Evolutionary conservation across 2,329 filamentous ascomycete species (phyloP).

Genomic region (Trichoderma simmonsii): DNA sequence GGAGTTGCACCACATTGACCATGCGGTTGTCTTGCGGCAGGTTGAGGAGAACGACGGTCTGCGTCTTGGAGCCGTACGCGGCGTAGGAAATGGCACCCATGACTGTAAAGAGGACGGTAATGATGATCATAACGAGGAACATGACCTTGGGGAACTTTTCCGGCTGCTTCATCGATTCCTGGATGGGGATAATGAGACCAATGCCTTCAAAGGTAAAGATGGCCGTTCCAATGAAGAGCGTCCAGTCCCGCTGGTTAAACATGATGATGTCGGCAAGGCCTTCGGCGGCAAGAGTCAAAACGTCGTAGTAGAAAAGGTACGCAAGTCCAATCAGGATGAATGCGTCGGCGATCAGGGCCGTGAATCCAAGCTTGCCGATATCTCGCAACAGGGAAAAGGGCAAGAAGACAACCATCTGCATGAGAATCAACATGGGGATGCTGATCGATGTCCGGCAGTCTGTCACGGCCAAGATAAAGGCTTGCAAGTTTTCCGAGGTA

Average conservation of each 20-base stretch:
- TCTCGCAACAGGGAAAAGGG: conserved; percentile 92
- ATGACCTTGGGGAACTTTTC: conserved; percentile 88
- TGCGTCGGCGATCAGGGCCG: conserved; percentile 86
- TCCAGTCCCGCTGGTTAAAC: conserved; percentile 93
- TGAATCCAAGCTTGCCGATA: conserved; percentile 95
- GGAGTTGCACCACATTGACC: conserved; percentile 92
- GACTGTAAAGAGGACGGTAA: conserved; percentile 83
- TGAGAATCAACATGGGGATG: conserved; percentile 84
- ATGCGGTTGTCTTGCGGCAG: conserved; percentile 92
- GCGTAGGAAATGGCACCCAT: conserved; percentile 95
- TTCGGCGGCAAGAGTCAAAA: conserved; percentile 72
- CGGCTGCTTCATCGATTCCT: conserved; percentile 92
- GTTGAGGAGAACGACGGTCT: conserved; percentile 95
- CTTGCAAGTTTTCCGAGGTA: conserved; percentile 90
- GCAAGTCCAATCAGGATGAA: conserved; percentile 91
- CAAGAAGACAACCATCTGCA: conserved; percentile 94
- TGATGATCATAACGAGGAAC: conserved; percentile 88
- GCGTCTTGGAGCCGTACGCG: conserved; percentile 89
- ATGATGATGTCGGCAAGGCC: conserved; percentile 81
- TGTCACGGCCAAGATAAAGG: conserved; percentile 88
- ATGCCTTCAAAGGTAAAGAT: conserved; percentile 99
- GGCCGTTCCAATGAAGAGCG: conserved; percentile 95
- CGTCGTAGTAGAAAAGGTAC: conserved; percentile 94
- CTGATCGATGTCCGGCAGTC: conserved; percentile 82
- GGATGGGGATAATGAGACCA: conserved; percentile 95